A percentile compares a stretch with the other conserved stretches of the same genome.
Evolutionary conservation across 2,329 filamentous ascomycete genomes (phyloP).

Genomic region (Cadophora malorum): DNA sequence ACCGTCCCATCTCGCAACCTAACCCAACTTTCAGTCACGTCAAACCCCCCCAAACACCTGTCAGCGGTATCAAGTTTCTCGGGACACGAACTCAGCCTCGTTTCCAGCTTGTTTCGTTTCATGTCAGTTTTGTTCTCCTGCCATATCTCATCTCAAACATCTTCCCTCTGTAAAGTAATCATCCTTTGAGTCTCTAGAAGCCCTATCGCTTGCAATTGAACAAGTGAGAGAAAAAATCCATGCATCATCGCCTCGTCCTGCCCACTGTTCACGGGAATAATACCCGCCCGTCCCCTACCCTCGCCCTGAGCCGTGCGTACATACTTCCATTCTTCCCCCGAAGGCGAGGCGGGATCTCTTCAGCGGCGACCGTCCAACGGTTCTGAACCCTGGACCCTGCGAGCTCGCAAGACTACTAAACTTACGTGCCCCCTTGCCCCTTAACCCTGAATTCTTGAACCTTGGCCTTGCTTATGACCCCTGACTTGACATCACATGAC

Average conservation of each 20-base stretch:
- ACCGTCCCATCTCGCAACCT: conserved; percentile 8
- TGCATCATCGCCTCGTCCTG: background rate
- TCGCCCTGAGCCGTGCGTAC: conserved; percentile 1
- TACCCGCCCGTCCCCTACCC: background rate
- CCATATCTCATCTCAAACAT: background rate
- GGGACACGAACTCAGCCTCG: background rate
- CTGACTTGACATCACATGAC: background rate
- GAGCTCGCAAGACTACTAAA: conserved; percentile 8
- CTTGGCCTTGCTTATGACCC: background rate
- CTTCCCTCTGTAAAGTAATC: background rate
- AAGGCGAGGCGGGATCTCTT: background rate
- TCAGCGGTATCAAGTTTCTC: background rate
- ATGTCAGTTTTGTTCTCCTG: background rate
- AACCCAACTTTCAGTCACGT: background rate
- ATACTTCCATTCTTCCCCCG: background rate
- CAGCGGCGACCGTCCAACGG: background rate
- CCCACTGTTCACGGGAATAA: background rate
- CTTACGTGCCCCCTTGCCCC: background rate
- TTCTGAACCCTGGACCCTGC: background rate
- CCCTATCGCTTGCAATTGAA: background rate
- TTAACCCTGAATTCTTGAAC: background rate
- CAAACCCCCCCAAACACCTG: conserved; percentile 3
- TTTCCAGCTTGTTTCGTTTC: conserved; percentile 14
- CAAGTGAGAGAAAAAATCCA: background rate
- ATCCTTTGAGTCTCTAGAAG: background rate